Percentiles rank a stretch among this genome's conserved stretches.
These are phyloP conservation scores for Datura wrightii DNA, from an alignment of 257 asterid species.

Conservation along the genomic window DNA sequence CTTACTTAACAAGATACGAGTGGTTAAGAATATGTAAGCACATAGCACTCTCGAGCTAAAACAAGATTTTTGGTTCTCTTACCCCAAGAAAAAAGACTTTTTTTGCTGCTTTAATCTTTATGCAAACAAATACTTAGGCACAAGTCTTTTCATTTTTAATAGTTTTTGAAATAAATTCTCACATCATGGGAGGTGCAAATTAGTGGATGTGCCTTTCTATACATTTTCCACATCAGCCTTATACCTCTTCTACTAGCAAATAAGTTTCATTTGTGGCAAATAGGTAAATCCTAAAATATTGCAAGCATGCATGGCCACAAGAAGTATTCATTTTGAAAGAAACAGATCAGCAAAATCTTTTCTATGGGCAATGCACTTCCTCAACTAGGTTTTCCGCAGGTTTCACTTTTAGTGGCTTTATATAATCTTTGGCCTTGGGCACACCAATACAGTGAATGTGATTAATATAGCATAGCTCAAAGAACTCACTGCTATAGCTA, in stretches of 20 bases:
- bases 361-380: constrained; percentile 7
- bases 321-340: neutral
- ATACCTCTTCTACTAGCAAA: neutral
- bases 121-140: neutral
- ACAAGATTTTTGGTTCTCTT: neutral
- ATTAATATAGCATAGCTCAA: neutral
- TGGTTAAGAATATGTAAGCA: neutral
- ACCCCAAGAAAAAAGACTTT: too few relatives aligned
- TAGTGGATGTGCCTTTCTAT: neutral
- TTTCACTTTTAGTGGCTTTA: constrained; percentile 22
- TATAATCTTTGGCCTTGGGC: neutral
- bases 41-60: neutral
- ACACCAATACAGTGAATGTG: neutral
- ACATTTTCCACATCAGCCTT: neutral
- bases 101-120: neutral
- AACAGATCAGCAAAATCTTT: neutral
- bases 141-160: neutral
- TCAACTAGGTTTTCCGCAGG: neutral
- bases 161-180: neutral
- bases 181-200: neutral
- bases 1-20: neutral
- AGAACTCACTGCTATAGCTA: constrained; percentile 7
- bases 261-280: neutral
- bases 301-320: constrained; percentile 18
- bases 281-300: neutral